phyloP scores from a whole-genome alignment of 768 basidiomycete species.

The Dioszegia hungarica region DNA sequence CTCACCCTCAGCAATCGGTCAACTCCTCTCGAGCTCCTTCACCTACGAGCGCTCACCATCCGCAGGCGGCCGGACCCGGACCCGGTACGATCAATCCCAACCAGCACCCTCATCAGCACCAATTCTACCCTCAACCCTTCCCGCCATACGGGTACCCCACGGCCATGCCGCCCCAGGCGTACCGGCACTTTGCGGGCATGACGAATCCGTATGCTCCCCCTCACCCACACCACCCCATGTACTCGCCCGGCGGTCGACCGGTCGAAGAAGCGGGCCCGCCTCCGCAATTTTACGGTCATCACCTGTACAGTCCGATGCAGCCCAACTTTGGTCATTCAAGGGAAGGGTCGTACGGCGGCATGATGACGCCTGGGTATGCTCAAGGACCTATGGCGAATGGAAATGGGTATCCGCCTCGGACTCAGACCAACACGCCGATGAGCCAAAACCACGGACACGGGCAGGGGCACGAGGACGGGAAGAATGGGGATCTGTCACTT shows the following conservation, averaged over 20 bases:
- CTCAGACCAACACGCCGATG: constrained; percentile 37
- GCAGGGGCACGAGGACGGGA: constrained; percentile 9
- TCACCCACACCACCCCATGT: constrained; percentile 28
- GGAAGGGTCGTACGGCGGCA: constrained; percentile 32
- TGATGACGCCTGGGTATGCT: constrained; percentile 27
- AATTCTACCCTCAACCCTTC: constrained; percentile 32
- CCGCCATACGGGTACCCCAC: constrained; percentile 25
- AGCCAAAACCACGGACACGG: constrained; percentile 11
- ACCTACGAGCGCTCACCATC: constrained; percentile 29
- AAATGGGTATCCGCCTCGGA: constrained; percentile 35
- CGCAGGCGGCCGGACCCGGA: constrained; percentile 11
- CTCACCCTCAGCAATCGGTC: constrained; percentile 14
- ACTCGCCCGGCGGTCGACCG: constrained; percentile 24
- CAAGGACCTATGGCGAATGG: constrained; percentile 28
- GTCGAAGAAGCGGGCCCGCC: no score
- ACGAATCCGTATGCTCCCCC: constrained; percentile 27
- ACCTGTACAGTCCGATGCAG: constrained; percentile 34
- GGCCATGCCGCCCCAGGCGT: constrained; percentile 28
- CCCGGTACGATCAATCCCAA: constrained; percentile 4
- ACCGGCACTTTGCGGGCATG: constrained; percentile 32
- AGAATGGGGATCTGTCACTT: background rate
- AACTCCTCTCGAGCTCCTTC: constrained; percentile 36
- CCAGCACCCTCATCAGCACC: constrained; percentile 26
- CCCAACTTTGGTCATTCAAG: constrained; percentile 28
- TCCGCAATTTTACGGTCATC: constrained; percentile 26